Conservation (phyloP, 2,329 filamentous ascomycete species). For the Colletotrichum simmondsii region DNA sequence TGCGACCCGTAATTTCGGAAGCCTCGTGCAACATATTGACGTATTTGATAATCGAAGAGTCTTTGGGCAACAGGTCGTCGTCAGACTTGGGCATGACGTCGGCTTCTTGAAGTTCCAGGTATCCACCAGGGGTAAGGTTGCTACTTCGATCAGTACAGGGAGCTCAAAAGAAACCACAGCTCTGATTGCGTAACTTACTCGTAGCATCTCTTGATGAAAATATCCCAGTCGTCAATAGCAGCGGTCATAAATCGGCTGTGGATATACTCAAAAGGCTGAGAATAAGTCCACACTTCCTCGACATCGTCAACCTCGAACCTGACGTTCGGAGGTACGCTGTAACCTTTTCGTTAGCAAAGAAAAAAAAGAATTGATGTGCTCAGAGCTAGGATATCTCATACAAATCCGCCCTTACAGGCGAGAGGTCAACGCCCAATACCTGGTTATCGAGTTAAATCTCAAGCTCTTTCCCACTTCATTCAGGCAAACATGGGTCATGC, state of each 20-base stretch:
- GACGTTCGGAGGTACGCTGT: slow-evolving; percentile 58
- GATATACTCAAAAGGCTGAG: slow-evolving; percentile 51
- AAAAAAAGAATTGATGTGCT: slow-evolving; percentile 18
- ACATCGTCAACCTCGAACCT: slow-evolving; percentile 57
- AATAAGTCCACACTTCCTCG: slow-evolving; percentile 51
- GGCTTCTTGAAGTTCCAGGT: slow-evolving; percentile 56
- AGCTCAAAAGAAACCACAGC: neutral
- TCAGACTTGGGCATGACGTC: slow-evolving; percentile 50
- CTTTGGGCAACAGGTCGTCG: slow-evolving; percentile 47
- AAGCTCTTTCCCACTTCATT: neutral
- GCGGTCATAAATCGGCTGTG: slow-evolving; percentile 50
- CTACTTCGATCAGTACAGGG: neutral
- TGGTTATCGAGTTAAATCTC: neutral
- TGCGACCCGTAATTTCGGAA: slow-evolving; percentile 41
- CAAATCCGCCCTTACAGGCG: slow-evolving; percentile 50
- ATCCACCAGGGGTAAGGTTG: slow-evolving; percentile 54
- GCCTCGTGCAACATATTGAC: slow-evolving; percentile 43
- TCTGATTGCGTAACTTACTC: neutral
- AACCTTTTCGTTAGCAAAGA: slow-evolving; percentile 33
- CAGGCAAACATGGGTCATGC: neutral
- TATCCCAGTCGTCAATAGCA: slow-evolving; percentile 46
- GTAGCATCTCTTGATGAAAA: slow-evolving; percentile 44
- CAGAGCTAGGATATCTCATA: slow-evolving; percentile 36
- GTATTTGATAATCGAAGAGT: slow-evolving; percentile 43
- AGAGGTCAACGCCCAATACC: slow-evolving; percentile 50